These are phyloP conservation scores for Aspergillus biplanus DNA, from an alignment of 495 filamentous ascomycete species.

Conservation along the genomic window DNA sequence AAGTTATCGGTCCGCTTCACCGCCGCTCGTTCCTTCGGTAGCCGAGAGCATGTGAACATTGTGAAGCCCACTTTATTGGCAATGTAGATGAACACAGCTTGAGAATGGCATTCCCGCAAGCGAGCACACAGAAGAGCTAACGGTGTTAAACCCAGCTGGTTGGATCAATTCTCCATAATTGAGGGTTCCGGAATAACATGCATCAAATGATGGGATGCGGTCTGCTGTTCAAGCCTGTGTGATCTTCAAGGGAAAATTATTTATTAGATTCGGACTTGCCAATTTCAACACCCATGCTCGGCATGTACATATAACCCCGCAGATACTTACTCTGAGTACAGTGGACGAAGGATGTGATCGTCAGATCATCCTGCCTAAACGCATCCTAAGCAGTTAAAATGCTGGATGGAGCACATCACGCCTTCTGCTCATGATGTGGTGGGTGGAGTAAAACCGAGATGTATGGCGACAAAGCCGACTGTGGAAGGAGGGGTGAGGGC, in stretches of 20 bases:
- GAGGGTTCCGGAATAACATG: not conserved
- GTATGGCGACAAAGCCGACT: slow-evolving; percentile 11
- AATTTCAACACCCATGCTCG: not conserved
- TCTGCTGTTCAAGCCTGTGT: not conserved
- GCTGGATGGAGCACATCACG: slow-evolving; percentile 2
- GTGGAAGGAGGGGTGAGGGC: slow-evolving; percentile 20
- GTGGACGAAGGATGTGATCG: slow-evolving; percentile 20
- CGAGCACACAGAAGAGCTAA: not conserved
- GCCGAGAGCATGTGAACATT: slow-evolving; percentile 8
- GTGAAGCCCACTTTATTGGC: slow-evolving; percentile 7
- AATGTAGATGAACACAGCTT: not conserved
- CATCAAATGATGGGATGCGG: not conserved
- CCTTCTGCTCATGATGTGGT: slow-evolving; percentile 9
- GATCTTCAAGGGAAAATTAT: slow-evolving; percentile 2
- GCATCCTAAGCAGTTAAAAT: slow-evolving; percentile 6
- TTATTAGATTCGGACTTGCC: not conserved
- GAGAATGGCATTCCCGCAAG: not conserved
- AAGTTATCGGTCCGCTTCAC: not conserved
- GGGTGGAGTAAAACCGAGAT: slow-evolving; percentile 11
- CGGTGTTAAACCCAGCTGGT: not conserved
- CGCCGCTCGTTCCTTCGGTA: slow-evolving; percentile 2
- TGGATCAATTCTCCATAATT: not conserved
- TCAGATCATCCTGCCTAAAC: slow-evolving; percentile 23
- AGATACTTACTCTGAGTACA: too few species aligned
- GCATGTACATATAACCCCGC: slow-evolving; percentile 19